phyloP scores from a whole-genome alignment of 1,284 basidiomycete species.

The Trichosporon sp. region DNA sequence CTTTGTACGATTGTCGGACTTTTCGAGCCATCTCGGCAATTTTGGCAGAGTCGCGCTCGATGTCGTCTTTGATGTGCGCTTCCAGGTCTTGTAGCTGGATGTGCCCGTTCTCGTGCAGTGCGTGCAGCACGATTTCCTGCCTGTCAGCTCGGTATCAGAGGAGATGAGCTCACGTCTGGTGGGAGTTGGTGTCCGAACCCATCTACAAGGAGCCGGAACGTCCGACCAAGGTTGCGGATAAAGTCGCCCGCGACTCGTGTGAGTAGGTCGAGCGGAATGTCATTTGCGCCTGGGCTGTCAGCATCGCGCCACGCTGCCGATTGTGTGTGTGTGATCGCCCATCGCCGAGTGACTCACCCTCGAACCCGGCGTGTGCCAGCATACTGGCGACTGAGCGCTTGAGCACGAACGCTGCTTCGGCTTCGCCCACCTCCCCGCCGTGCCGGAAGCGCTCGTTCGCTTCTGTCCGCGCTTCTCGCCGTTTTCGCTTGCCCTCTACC shows the following conservation, averaged over 20 bases:
- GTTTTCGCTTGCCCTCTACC: conserved; percentile 15
- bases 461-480: conserved; percentile 23
- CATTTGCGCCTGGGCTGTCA: conserved; percentile 48
- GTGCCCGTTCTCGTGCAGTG: conserved; percentile 78
- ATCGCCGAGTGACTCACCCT: conserved; percentile 56
- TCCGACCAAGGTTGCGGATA: conserved; percentile 76
- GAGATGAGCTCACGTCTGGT: conserved; percentile 59
- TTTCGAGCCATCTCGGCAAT: conserved; percentile 78
- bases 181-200: conserved; percentile 72
- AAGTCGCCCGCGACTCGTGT: conserved; percentile 74
- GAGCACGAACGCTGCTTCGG: conserved; percentile 35
- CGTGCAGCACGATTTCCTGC: conserved; percentile 86
- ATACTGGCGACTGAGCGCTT: conserved; percentile 55
- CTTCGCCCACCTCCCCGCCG: conserved; percentile 41
- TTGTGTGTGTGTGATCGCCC: neutral
- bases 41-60: conserved; percentile 72
- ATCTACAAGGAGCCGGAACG: conserved; percentile 73
- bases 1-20: conserved; percentile 71
- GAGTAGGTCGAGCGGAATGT: conserved; percentile 71
- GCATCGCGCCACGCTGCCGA: neutral
- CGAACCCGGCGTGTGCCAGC: conserved; percentile 80
- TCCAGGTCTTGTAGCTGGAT: conserved; percentile 71
- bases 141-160: neutral
- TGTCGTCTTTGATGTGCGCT: conserved; percentile 80
- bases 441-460: conserved; percentile 21